Conservation (phyloP, 768 basidiomycete species). For the Suillus tomentosus region DNA sequence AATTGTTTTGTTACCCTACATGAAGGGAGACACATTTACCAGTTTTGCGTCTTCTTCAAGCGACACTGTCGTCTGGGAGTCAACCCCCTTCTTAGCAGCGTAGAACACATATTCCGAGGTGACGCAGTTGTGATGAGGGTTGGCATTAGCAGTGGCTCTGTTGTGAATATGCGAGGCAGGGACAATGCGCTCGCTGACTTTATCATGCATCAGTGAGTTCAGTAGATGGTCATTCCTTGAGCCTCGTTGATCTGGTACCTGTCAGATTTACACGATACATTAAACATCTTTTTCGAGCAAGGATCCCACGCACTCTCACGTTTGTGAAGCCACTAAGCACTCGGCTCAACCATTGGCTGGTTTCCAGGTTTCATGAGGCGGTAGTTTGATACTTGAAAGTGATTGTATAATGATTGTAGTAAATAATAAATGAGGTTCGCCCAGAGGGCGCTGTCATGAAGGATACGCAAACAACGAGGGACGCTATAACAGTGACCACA, state of each 20-base stretch:
- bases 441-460: too few species aligned
- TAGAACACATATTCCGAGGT: not conserved
- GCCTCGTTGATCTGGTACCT: not conserved
- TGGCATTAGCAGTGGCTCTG: not conserved
- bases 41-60: not conserved
- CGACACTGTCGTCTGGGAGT: conserved; percentile 6
- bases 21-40: conserved; percentile 6
- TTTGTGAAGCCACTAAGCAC: not conserved
- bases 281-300: too few species aligned
- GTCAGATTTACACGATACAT: conserved; percentile 2
- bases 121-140: conserved; percentile 12
- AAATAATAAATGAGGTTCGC: too few species aligned
- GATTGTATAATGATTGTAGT: too few species aligned
- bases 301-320: not conserved
- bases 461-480: too few species aligned
- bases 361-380: not conserved
- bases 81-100: conserved; percentile 1
- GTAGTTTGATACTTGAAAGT: too few species aligned
- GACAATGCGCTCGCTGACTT: conserved; percentile 13
- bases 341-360: not conserved
- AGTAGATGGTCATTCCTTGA: too few species aligned
- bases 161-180: conserved; percentile 13
- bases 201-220: conserved; percentile 10
- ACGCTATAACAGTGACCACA: too few species aligned
- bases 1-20: conserved; percentile 11